Base-by-base conservation (phyloP, 2,329 filamentous ascomycete species). In the Onygenales sp. region DNA sequence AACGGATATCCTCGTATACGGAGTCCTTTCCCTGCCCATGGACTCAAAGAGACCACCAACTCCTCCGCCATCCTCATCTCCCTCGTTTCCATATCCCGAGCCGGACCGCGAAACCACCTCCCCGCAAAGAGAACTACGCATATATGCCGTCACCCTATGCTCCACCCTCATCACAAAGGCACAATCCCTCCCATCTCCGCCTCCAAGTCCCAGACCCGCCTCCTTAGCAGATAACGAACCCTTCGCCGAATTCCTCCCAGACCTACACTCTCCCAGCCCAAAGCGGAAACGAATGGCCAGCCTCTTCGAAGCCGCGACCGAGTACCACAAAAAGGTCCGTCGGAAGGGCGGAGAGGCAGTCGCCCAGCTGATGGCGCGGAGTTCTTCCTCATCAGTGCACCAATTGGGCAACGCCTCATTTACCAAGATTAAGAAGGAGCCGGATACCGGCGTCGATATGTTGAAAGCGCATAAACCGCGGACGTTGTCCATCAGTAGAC, bases 271-370 rank as follows among this genome's bases (percentile, higher is more conserved):
- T 1, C 69, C 69, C 4, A 73, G 69, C 44, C 70, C 70, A 2
- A 73, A 73, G 56, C 64, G 71, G 43, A 73, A 72, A 58, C 65
- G 70, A 38, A 68, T 72, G n/a, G 66, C 68, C 41, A 72, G 65
- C 1, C 61, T 73, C 2, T 73, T 73, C 44, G 70, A 73, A 54
- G 64, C 66, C 3, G 71, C 68, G 8, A 64, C 69, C 3, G 68
- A 72, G 48, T 69, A 72, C 60, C 70, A 73, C 54, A 67, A 64
- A 35, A 62, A 64, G 47, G 69, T 72, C 21, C 66, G 69, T 38
- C 67, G 70, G 57, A 67, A 65, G 47, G 70, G 70, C 41, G 69
- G 69, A 5, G 66, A 68, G 56, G 66, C 63, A 13, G 69, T 72
- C n/a, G 68, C 69, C 2, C 69, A 69, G 52, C 52, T 71, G 53